phyloP scores from a whole-genome alignment of 164 flowering plant species.

The Chloranthus sessilifolius region DNA sequence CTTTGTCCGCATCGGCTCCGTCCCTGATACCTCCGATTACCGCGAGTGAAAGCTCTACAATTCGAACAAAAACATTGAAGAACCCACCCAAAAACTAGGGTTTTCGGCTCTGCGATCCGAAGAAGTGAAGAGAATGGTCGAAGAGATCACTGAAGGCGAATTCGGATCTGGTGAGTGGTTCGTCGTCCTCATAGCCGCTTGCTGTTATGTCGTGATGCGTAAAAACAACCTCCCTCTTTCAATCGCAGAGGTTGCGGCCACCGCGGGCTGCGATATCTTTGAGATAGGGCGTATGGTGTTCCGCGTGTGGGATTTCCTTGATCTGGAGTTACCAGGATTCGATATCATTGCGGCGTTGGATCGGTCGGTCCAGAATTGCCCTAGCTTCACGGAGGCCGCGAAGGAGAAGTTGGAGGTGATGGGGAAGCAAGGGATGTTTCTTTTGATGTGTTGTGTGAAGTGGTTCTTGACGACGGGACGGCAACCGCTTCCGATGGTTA shows the following conservation, averaged over 20 bases:
- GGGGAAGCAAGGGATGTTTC: conserved; percentile 61
- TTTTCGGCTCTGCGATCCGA: conserved; percentile 19
- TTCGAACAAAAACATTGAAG: conserved; percentile 47
- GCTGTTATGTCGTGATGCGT: conserved; percentile 57
- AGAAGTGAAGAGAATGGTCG: conserved; percentile 45
- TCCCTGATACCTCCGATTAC: conserved; percentile 34
- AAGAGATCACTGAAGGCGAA: conserved; percentile 56
- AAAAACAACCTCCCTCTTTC: conserved; percentile 30
- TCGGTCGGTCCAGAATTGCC: conserved; percentile 23
- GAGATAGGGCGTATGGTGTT: conserved; percentile 70
- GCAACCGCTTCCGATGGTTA: conserved; percentile 62
- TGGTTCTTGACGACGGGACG: conserved; percentile 87
- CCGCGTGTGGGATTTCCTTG: conserved; percentile 51
- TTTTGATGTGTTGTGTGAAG: conserved; percentile 63
- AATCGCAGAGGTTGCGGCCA: conserved; percentile 40
- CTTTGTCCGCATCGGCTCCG: too few relatives aligned
- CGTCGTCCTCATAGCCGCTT: conserved; percentile 58
- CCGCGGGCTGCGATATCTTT: conserved; percentile 38
- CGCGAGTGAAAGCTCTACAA: conserved; percentile 48
- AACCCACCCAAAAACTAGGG: conserved; percentile 23
- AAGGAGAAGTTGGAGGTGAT: conserved; percentile 33
- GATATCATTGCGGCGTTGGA: conserved; percentile 48
- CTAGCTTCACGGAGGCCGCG: conserved; percentile 25
- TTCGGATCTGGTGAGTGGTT: conserved; percentile 77
- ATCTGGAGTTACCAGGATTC: conserved; percentile 51